phyloP scores from a whole-genome alignment of 2,329 filamentous ascomycete genomes.

The Fusarium oligoseptatum region DNA sequence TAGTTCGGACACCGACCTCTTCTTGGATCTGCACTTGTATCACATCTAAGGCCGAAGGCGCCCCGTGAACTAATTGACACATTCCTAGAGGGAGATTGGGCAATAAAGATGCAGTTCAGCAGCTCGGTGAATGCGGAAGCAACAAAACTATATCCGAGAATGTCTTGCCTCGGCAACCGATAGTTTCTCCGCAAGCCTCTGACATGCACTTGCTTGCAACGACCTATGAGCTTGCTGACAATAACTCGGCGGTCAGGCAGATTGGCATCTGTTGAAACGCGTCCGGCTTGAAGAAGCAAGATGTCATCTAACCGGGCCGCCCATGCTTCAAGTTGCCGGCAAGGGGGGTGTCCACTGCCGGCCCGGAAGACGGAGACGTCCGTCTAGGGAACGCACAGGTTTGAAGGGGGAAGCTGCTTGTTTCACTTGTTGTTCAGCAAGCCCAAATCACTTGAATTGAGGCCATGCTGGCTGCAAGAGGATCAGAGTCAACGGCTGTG shows the following conservation, averaged over 20 bases:
- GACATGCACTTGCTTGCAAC: not conserved
- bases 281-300: slow-evolving; percentile 5
- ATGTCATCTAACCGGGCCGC: slow-evolving; percentile 26
- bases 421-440: not conserved
- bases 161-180: slow-evolving; percentile 12
- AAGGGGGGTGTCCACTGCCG: slow-evolving; percentile 16
- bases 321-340: slow-evolving; percentile 6
- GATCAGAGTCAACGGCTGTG: slow-evolving; percentile 3
- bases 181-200: slow-evolving; percentile 6
- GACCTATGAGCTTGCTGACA: not conserved
- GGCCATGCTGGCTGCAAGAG: not conserved
- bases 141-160: slow-evolving; percentile 2
- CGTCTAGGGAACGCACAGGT: not conserved
- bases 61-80: not conserved
- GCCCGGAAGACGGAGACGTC: slow-evolving; percentile 21
- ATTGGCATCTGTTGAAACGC: slow-evolving; percentile 1
- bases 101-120: not conserved
- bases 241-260: not conserved
- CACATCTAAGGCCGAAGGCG: not conserved
- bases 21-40: not conserved
- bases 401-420: not conserved
- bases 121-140: slow-evolving; percentile 1
- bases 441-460: not conserved
- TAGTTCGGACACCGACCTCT: not conserved
- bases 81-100: not conserved